Conservation (phyloP, 1,284 basidiomycete genomes). For the Flammula alnicola region DNA sequence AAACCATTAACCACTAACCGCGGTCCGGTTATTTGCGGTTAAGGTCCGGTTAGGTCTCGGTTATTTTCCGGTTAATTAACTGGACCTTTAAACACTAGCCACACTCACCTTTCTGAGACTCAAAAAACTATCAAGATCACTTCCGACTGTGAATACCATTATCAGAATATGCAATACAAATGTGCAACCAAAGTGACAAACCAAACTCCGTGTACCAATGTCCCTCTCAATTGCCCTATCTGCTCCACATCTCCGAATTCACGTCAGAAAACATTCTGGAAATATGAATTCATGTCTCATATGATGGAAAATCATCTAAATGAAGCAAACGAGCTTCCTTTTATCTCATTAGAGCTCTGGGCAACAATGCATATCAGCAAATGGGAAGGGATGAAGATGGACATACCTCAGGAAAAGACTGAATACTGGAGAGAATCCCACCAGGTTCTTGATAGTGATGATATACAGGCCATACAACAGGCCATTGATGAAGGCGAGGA, state of each 20-base stretch:
- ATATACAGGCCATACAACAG: no score
- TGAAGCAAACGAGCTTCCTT: not conserved
- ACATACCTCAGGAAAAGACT: no score
- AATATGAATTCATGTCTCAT: slow-evolving; percentile 22
- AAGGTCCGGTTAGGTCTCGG: no score
- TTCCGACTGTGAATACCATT: slow-evolving; percentile 23
- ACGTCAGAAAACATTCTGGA: slow-evolving; percentile 25
- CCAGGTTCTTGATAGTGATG: no score
- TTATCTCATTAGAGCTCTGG: not conserved
- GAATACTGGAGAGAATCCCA: no score
- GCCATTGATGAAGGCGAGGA: no score
- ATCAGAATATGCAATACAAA: slow-evolving; percentile 22
- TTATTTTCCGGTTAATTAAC: no score
- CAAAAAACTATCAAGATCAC: no score
- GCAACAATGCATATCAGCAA: not conserved
- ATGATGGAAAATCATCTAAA: slow-evolving; percentile 6
- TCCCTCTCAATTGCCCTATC: slow-evolving; percentile 25
- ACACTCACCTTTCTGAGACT: no score
- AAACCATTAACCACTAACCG: no score
- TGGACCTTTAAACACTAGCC: no score
- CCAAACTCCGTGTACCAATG: slow-evolving; percentile 24
- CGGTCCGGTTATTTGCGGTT: no score
- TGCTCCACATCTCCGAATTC: slow-evolving; percentile 20
- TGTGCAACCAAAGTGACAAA: slow-evolving; percentile 10
- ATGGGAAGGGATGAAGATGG: not conserved